Evolutionary conservation across 2,329 filamentous ascomycete genomes (phyloP).

Genomic region (Leptographium wingfieldii): DNA sequence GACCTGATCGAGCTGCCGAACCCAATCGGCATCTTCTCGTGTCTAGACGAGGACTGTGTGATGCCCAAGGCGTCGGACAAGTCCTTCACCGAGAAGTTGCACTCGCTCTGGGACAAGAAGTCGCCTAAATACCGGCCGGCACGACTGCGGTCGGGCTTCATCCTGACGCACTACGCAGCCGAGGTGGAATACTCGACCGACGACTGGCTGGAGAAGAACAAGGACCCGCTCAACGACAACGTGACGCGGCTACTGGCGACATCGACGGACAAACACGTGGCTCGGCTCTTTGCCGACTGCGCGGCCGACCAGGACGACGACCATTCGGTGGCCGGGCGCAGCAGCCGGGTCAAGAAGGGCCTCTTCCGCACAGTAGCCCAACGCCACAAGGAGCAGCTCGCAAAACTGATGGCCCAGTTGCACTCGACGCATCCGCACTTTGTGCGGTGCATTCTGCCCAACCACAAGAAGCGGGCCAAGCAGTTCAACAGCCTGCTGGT

Average conservation of each 20-base stretch:
- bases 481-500: slow-evolving; percentile 87
- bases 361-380: slow-evolving; percentile 95
- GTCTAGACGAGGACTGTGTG: slow-evolving; percentile 91
- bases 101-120: slow-evolving; percentile 92
- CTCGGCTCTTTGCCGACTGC: slow-evolving; percentile 77
- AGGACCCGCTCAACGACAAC: slow-evolving; percentile 95
- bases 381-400: slow-evolving; percentile 94
- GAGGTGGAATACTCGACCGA: slow-evolving; percentile 96
- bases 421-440: slow-evolving; percentile 97
- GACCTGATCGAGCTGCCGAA: slow-evolving; percentile 94
- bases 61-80: slow-evolving; percentile 99
- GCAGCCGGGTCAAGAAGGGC: slow-evolving; percentile 87
- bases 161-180: slow-evolving; percentile 92
- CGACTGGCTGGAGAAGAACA: slow-evolving; percentile 97
- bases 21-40: slow-evolving; percentile 97
- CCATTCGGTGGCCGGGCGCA: slow-evolving; percentile 30
- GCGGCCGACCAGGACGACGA: slow-evolving; percentile 64
- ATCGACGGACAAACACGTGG: slow-evolving; percentile 74
- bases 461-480: slow-evolving; percentile 95
- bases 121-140: slow-evolving; percentile 86
- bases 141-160: slow-evolving; percentile 79
- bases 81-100: slow-evolving; percentile 95
- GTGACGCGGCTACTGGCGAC: slow-evolving; percentile 75
- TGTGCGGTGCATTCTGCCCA: slow-evolving; percentile 92
- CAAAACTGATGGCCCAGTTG: slow-evolving; percentile 86